Percentiles rank a stretch among this genome's conserved stretches.
phyloP scores from a whole-genome alignment of 805 yeast genomes.

The Candida manassasensis region DNA sequence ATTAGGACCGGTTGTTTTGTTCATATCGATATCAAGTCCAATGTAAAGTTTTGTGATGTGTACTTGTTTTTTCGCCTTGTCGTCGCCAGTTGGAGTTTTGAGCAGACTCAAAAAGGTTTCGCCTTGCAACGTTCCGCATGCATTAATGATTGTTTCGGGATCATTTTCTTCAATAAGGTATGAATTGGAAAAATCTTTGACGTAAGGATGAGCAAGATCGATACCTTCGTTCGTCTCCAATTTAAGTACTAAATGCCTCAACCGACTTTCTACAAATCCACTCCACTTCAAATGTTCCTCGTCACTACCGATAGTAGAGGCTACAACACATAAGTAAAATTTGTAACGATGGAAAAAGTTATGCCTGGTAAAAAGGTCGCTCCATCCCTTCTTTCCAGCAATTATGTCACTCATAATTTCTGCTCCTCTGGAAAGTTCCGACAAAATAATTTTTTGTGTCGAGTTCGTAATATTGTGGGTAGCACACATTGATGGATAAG shows the following conservation, averaged over 20 bases:
- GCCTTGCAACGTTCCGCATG: conserved; percentile 58
- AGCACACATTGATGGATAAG: conserved; percentile 98
- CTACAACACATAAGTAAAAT: conserved; percentile 78
- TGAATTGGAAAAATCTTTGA: conserved; percentile 52
- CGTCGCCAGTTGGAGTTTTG: conserved; percentile 6
- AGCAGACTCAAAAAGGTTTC: conserved; percentile 35
- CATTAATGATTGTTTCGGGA: conserved; percentile 45
- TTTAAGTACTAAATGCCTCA: conserved; percentile 77
- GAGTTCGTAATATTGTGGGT: conserved; percentile 92
- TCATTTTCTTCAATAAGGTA: conserved; percentile 24
- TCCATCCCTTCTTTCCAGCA: conserved; percentile 64
- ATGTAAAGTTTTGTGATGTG: conserved; percentile 74
- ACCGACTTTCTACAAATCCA: conserved; percentile 86
- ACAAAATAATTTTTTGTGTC: conserved; percentile 74
- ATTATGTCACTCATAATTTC: conserved; percentile 65
- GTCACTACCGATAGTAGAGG: conserved; percentile 63
- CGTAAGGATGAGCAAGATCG: conserved; percentile 83
- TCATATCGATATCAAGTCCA: conserved; percentile 58
- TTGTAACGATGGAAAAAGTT: conserved; percentile 80
- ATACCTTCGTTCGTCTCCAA: conserved; percentile 75
- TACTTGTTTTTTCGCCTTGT: conserved; percentile 22
- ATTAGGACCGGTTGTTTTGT: conserved; percentile 27
- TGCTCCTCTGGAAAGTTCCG: conserved; percentile 76
- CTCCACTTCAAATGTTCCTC: conserved; percentile 90
- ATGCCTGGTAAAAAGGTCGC: conserved; percentile 71